Conservation (phyloP, 768 basidiomycete genomes). For the Xerocomellus intermedius region DNA sequence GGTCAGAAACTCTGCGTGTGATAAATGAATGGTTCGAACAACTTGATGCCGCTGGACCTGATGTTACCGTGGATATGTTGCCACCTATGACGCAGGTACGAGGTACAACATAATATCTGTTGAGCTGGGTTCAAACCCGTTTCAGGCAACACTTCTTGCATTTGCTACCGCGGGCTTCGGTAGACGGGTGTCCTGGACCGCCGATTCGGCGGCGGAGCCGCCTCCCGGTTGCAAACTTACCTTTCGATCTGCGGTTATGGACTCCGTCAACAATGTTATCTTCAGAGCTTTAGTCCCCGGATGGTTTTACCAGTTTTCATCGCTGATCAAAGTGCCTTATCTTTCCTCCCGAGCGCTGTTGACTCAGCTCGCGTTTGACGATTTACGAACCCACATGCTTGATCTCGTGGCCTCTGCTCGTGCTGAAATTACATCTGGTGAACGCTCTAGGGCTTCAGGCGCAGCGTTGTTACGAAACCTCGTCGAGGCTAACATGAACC, state of each 20-base stretch:
- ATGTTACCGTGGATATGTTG: slow-evolving; percentile 20
- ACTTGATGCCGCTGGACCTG: slow-evolving; percentile 28
- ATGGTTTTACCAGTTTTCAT: slow-evolving; percentile 30
- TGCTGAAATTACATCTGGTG: slow-evolving; percentile 32
- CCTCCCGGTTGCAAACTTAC: slow-evolving; percentile 33
- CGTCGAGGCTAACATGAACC: slow-evolving; percentile 46
- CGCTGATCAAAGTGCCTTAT: slow-evolving; percentile 33
- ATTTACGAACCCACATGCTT: slow-evolving; percentile 40
- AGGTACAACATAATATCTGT: background rate
- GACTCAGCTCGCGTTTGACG: slow-evolving; percentile 35
- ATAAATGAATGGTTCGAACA: slow-evolving; percentile 43
- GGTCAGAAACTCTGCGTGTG: slow-evolving; percentile 43
- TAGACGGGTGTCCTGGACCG: slow-evolving; percentile 33
- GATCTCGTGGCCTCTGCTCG: slow-evolving; percentile 41
- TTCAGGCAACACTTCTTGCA: slow-evolving; percentile 37
- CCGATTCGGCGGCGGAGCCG: slow-evolving; percentile 26
- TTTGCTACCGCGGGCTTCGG: slow-evolving; percentile 45
- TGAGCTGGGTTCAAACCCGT: background rate
- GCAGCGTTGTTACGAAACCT: slow-evolving; percentile 44
- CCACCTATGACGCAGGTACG: slow-evolving; percentile 15
- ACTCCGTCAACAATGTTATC: slow-evolving; percentile 22
- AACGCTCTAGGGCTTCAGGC: slow-evolving; percentile 21
- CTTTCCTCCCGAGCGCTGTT: slow-evolving; percentile 32
- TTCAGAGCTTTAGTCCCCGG: slow-evolving; percentile 34
- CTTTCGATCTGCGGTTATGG: slow-evolving; percentile 37